These are phyloP conservation scores for Metschnikowia hibisci DNA, from an alignment of 805 yeast genomes.

Conservation along the genomic window DNA sequence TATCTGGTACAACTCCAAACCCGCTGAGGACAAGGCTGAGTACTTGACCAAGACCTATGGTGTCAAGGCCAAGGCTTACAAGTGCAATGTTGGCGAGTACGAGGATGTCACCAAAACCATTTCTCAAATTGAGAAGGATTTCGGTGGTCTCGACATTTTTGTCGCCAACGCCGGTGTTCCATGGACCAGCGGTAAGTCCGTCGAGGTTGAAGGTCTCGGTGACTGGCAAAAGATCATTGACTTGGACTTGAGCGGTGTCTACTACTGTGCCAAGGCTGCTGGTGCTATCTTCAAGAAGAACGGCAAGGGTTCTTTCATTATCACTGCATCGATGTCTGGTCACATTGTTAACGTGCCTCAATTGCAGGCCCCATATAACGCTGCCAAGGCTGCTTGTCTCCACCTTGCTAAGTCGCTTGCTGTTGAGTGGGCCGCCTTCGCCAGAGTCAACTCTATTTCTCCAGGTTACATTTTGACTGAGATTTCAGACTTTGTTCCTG, in stretches of 20 bases:
- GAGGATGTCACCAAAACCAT: constrained; percentile 48
- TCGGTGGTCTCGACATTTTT: constrained; percentile 76
- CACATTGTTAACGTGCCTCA: constrained; percentile 46
- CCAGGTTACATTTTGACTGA: constrained; percentile 44
- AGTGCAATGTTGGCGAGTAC: constrained; percentile 51
- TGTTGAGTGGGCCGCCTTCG: constrained; percentile 47
- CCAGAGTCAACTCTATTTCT: constrained; percentile 40
- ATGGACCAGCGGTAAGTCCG: constrained; percentile 50
- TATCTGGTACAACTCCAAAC: constrained; percentile 56
- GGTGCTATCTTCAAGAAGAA: constrained; percentile 38
- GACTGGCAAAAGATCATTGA: constrained; percentile 36
- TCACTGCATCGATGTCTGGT: constrained; percentile 47
- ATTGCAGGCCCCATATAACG: constrained; percentile 44
- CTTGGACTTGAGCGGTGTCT: constrained; percentile 40
- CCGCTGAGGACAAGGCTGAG: constrained; percentile 58
- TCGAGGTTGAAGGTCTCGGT: constrained; percentile 35
- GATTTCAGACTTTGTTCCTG: constrained; percentile 34
- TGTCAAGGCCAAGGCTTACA: constrained; percentile 60
- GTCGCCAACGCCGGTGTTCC: constrained; percentile 93
- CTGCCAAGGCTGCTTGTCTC: constrained; percentile 43
- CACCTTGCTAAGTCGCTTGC: constrained; percentile 44
- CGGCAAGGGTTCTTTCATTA: constrained; percentile 41
- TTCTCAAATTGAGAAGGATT: constrained; percentile 55
- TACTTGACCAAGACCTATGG: constrained; percentile 44
- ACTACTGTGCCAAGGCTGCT: constrained; percentile 41